phyloP scores from a whole-genome alignment of 768 basidiomycete genomes.

The Lanmaoa pseudosensibilis region DNA sequence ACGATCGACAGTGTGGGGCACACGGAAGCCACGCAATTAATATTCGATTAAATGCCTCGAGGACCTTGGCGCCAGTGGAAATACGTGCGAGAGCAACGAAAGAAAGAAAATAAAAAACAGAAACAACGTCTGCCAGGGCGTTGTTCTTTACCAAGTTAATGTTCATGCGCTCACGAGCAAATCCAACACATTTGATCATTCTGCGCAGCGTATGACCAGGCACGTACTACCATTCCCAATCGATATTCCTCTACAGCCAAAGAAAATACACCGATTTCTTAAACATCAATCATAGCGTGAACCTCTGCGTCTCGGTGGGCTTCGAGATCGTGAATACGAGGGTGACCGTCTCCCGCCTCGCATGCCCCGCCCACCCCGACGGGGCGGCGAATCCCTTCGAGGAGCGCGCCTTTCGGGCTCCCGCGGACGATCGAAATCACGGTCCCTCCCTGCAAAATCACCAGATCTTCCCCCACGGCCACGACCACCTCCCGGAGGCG shows the following conservation, averaged over 20 bases:
- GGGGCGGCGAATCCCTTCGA: constrained; percentile 50
- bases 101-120: no score
- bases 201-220: no score
- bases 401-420: constrained; percentile 53
- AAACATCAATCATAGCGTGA: constrained; percentile 33
- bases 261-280: constrained; percentile 5
- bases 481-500: constrained; percentile 41
- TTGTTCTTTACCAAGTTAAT: no score
- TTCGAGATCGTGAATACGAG: constrained; percentile 41
- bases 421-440: constrained; percentile 37
- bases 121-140: no score
- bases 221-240: no score
- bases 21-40: constrained; percentile 1
- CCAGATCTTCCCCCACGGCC: constrained; percentile 42
- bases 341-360: constrained; percentile 41
- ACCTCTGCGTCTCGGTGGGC: constrained; percentile 40
- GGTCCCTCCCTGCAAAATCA: constrained; percentile 36
- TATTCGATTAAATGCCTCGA: constrained; percentile 12
- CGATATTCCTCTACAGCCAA: neutral
- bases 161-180: neutral
- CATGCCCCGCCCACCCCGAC: constrained; percentile 44
- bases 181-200: neutral
- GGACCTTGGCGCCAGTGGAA: no score
- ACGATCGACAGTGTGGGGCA: neutral
- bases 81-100: neutral